Evolutionary conservation across 2,329 filamentous ascomycete genomes (phyloP).

Genomic region (Triangularia verruculosa): DNA sequence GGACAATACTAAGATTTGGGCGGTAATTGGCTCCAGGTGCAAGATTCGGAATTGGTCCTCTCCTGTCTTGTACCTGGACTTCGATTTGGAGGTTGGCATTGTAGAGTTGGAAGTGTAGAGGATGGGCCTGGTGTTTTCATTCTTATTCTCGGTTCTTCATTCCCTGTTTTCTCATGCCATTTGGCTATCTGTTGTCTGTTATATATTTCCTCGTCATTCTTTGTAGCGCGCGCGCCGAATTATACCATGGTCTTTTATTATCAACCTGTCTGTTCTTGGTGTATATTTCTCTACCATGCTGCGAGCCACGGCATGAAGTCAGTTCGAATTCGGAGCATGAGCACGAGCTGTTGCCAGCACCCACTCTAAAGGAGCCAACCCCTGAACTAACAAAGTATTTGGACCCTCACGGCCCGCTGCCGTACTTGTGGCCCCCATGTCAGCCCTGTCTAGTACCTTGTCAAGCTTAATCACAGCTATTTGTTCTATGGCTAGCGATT

Average conservation of each 20-base stretch:
- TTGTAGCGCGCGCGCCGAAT: background rate
- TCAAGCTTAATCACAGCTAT: background rate
- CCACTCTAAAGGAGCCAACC: background rate
- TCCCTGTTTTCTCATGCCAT: background rate
- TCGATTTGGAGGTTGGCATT: slow-evolving; percentile 1
- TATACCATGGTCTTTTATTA: background rate
- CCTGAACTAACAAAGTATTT: slow-evolving; percentile 5
- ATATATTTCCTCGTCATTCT: slow-evolving; percentile 5
- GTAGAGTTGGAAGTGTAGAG: background rate
- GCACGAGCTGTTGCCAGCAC: background rate
- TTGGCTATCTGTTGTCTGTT: background rate
- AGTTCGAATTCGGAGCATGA: background rate
- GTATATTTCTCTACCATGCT: background rate
- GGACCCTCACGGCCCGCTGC: background rate
- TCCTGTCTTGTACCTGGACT: background rate
- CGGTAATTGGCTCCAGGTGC: background rate
- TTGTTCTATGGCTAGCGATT: background rate
- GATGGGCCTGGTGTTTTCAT: background rate
- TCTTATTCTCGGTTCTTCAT: background rate
- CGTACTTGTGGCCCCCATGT: slow-evolving; percentile 1
- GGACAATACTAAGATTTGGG: background rate
- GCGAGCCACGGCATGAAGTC: background rate
- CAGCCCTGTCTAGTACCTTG: background rate
- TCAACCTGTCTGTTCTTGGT: background rate
- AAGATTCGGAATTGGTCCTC: background rate